Percentiles rank a stretch among this genome's conserved stretches.
Evolutionary conservation across 2,329 filamentous ascomycete species (phyloP).

Genomic region (Drechmeria coniospora): DNA sequence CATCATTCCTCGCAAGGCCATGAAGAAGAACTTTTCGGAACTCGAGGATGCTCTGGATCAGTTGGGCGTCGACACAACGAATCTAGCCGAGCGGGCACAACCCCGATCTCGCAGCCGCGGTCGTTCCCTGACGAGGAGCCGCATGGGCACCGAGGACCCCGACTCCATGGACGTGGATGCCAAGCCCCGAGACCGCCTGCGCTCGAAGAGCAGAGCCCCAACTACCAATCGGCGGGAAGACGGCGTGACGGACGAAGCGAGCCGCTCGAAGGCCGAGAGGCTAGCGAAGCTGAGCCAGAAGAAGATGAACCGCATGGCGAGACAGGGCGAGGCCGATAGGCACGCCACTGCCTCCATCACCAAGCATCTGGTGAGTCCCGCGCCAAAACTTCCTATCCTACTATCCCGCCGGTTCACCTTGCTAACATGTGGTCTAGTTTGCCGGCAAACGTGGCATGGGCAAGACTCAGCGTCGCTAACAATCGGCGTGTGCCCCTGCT

Average conservation of each 20-base stretch:
- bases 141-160: conserved; percentile 45
- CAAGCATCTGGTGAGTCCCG: conserved; percentile 88
- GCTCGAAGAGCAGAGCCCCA: conserved; percentile 56
- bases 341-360: conserved; percentile 67
- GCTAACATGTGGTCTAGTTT: conserved; percentile 38
- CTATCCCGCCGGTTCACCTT: neutral
- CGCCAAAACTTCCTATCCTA: conserved; percentile 15
- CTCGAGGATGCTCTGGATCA: conserved; percentile 76
- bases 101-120: conserved; percentile 50
- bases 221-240: conserved; percentile 54
- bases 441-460: conserved; percentile 88
- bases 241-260: conserved; percentile 53
- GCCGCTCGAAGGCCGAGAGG: conserved; percentile 67
- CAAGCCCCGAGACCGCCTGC: conserved; percentile 41
- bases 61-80: conserved; percentile 70
- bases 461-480: conserved; percentile 62
- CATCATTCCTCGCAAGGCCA: conserved; percentile 70
- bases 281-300: conserved; percentile 84
- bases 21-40: conserved; percentile 69
- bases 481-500: conserved; percentile 1
- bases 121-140: conserved; percentile 49
- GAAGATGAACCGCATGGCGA: conserved; percentile 97
- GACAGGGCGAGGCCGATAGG: conserved; percentile 91
- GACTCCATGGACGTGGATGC: conserved; percentile 64
- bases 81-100: conserved; percentile 58